Evolutionary conservation across 257 asterid species (phyloP).

Genomic region (Fraxinus excelsior): DNA sequence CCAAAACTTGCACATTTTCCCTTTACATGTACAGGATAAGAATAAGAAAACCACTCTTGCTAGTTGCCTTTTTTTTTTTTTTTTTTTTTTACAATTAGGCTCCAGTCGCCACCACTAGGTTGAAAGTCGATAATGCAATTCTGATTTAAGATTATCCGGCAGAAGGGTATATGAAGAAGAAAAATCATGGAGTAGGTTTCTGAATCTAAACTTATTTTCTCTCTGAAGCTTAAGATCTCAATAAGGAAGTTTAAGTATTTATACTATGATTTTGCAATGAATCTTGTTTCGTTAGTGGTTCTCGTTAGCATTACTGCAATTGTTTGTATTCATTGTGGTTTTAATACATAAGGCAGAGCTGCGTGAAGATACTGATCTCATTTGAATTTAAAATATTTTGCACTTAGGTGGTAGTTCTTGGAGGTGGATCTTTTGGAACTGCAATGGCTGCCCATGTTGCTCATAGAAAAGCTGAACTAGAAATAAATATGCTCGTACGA

Average conservation of each 20-base stretch:
- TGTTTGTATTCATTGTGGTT: background rate
- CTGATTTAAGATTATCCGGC: background rate
- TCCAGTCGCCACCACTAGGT: slow-evolving; percentile 9
- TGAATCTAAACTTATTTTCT: slow-evolving; percentile 11
- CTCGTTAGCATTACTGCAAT: slow-evolving; percentile 1
- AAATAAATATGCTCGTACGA: slow-evolving; percentile 78
- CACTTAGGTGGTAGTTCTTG: slow-evolving; percentile 82
- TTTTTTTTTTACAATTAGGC: background rate
- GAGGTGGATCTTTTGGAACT: slow-evolving; percentile 98
- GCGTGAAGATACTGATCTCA: background rate
- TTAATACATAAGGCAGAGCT: background rate
- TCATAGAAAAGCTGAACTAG: slow-evolving; percentile 57
- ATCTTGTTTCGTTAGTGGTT: background rate
- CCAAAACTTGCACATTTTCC: background rate
- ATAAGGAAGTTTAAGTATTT: background rate
- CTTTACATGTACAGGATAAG: background rate
- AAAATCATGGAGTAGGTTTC: background rate
- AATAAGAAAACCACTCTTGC: background rate
- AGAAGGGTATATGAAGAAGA: background rate
- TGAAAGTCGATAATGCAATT: background rate
- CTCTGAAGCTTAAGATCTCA: background rate
- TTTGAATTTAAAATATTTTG: slow-evolving; percentile 5
- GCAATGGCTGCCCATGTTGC: slow-evolving; percentile 98
- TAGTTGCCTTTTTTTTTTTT: background rate
- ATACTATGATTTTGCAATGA: background rate